A percentile compares a stretch with the other conserved stretches of the same genome.
These are phyloP conservation scores for Lentinula raphanica DNA, from an alignment of 768 basidiomycete genomes.

Conservation along the genomic window DNA sequence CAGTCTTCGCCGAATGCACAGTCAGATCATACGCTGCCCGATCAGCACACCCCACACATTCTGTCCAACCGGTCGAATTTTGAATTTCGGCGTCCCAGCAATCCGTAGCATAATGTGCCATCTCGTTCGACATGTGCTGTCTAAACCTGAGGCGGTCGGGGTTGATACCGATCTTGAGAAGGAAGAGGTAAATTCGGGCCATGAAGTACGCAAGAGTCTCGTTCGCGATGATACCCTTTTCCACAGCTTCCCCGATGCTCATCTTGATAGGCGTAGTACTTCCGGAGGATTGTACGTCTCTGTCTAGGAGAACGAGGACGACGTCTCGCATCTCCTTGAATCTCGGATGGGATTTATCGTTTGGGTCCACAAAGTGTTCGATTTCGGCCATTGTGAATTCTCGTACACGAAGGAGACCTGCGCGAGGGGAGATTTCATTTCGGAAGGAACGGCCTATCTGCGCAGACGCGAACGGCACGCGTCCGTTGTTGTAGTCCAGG, in stretches of 20 bases:
- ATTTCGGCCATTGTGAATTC: slow-evolving; percentile 99
- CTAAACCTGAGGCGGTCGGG: slow-evolving; percentile 81
- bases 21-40: slow-evolving; percentile 94
- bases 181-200: slow-evolving; percentile 85
- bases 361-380: slow-evolving; percentile 96
- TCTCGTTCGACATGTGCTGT: slow-evolving; percentile 98
- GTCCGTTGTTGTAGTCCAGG: slow-evolving; percentile 97
- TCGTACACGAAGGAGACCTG: slow-evolving; percentile 92
- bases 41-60: slow-evolving; percentile 99
- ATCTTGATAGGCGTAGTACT: slow-evolving; percentile 57
- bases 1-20: slow-evolving; percentile 83
- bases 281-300: slow-evolving; percentile 77
- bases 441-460: slow-evolving; percentile 95
- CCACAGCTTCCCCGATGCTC: slow-evolving; percentile 86
- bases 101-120: slow-evolving; percentile 98
- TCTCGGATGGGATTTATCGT: slow-evolving; percentile 80
- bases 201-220: slow-evolving; percentile 98
- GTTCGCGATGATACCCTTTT: slow-evolving; percentile 84
- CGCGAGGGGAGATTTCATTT: slow-evolving; percentile 96
- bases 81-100: slow-evolving; percentile 99
- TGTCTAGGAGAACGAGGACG: slow-evolving; percentile 71
- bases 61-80: slow-evolving; percentile 88
- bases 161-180: slow-evolving; percentile 88
- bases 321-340: slow-evolving; percentile 79
- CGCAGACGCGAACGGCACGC: slow-evolving; percentile 94